Percentiles rank a stretch among this genome's conserved stretches.
Conservation (phyloP, 208 protist genomes). For the Crithidia fasciculata region DNA sequence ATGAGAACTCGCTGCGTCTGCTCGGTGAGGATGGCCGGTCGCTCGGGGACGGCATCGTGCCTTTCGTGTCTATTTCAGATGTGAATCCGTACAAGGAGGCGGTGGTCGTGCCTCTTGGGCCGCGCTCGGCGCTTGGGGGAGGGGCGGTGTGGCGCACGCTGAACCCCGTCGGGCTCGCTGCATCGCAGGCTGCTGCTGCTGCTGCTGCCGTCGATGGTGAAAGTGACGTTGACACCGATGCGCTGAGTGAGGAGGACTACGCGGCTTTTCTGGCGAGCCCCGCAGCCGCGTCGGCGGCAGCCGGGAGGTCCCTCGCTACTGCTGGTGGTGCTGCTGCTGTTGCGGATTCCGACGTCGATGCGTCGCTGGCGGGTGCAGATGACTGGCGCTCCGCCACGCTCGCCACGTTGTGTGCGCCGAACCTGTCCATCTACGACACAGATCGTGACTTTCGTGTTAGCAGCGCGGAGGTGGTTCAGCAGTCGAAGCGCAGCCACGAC, state of each 20-base stretch:
- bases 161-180: conserved; percentile 34
- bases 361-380: conserved; percentile 5
- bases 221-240: neutral
- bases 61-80: conserved; percentile 27
- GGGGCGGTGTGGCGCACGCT: conserved; percentile 26
- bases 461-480: conserved; percentile 55
- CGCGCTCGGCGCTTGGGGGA: neutral
- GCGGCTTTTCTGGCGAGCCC: conserved; percentile 26
- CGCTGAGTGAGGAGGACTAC: conserved; percentile 29
- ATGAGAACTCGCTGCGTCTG: conserved; percentile 59
- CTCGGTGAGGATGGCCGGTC: conserved; percentile 50
- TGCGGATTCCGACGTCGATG: neutral
- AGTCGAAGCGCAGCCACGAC: conserved; percentile 20
- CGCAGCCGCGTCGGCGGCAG: neutral
- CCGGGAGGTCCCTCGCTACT: no score
- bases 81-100: conserved; percentile 2
- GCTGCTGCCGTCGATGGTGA: neutral
- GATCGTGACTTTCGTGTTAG: conserved; percentile 72
- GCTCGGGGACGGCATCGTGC: conserved; percentile 73
- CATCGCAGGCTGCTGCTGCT: conserved; percentile 27
- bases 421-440: conserved; percentile 77
- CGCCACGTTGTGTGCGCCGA: conserved; percentile 49
- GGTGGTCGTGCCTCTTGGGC: neutral
- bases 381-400: conserved; percentile 42
- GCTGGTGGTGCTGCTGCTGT: neutral